phyloP scores from a whole-genome alignment of 2,329 filamentous ascomycete species.

The Magnaporthiopsis rhizophila region DNA sequence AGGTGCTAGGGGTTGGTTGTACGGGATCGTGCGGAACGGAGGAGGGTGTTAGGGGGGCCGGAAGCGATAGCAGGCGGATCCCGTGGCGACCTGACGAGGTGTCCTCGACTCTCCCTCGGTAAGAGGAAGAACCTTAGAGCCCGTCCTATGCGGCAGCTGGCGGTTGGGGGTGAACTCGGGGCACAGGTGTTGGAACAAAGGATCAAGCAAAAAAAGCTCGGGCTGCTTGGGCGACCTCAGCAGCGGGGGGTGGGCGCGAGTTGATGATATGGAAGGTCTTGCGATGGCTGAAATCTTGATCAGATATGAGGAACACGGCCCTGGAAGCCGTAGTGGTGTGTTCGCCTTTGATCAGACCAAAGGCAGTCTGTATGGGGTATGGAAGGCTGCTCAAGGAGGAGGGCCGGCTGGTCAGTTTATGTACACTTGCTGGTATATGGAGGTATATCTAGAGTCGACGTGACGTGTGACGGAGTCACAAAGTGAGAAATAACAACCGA shows the following conservation, averaged over 20 bases:
- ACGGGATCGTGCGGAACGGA: constrained; percentile 6
- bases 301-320: constrained; percentile 55
- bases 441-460: neutral
- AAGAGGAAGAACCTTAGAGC: constrained; percentile 98
- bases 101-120: constrained; percentile 98
- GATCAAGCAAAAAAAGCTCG: constrained; percentile 43
- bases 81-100: constrained; percentile 87
- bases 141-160: constrained; percentile 99
- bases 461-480: neutral
- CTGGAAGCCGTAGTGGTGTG: constrained; percentile 50
- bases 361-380: constrained; percentile 35
- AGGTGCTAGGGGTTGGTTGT: constrained; percentile 6
- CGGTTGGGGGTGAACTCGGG: constrained; percentile 51
- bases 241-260: constrained; percentile 50
- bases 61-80: constrained; percentile 88
- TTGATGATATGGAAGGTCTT: constrained; percentile 61
- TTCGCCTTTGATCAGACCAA: constrained; percentile 62
- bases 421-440: neutral
- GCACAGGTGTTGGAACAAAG: constrained; percentile 35
- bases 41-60: constrained; percentile 78
- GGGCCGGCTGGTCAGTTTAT: constrained; percentile 2
- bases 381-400: neutral
- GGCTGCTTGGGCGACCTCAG: constrained; percentile 40
- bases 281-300: constrained; percentile 62
- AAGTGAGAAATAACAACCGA: no score